Conservation (phyloP, 1,284 basidiomycete genomes). For the Mixia osmundae region DNA sequence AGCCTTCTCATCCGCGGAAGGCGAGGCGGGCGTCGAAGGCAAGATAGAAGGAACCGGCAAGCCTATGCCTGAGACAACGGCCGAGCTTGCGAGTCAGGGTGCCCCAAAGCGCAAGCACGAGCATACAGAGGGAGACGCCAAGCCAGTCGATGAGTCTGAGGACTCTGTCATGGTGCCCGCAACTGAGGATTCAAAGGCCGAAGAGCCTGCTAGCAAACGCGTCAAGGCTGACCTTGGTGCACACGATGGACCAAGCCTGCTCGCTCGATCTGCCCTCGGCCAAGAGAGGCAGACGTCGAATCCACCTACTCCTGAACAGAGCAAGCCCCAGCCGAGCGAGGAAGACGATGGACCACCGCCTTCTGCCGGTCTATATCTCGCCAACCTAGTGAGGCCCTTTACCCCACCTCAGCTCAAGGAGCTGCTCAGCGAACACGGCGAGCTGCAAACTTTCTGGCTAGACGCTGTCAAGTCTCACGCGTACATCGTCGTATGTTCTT, state of each 20-base stretch:
- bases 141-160: too few relatives aligned
- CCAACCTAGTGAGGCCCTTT: conserved; percentile 9
- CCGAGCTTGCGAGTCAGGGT: too few relatives aligned
- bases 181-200: background rate
- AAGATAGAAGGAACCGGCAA: too few relatives aligned
- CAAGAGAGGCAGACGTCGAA: background rate
- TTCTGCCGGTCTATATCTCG: conserved; percentile 7
- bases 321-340: background rate
- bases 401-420: conserved; percentile 6
- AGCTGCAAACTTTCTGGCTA: conserved; percentile 7
- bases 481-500: conserved; percentile 6
- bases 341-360: conserved; percentile 1
- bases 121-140: too few relatives aligned
- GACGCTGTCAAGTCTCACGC: conserved; percentile 9
- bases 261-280: background rate
- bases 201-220: background rate
- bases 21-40: too few relatives aligned
- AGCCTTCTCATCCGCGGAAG: too few relatives aligned
- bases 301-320: background rate
- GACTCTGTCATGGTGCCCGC: background rate
- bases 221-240: background rate
- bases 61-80: too few relatives aligned
- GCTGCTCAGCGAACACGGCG: conserved; percentile 6
- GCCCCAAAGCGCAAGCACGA: too few relatives aligned
- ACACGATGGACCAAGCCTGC: background rate